Percentiles rank a stretch among this genome's conserved stretches.
These are phyloP conservation scores for Xylaria polymorpha DNA, from an alignment of 2,329 filamentous ascomycete genomes.

Conservation along the genomic window DNA sequence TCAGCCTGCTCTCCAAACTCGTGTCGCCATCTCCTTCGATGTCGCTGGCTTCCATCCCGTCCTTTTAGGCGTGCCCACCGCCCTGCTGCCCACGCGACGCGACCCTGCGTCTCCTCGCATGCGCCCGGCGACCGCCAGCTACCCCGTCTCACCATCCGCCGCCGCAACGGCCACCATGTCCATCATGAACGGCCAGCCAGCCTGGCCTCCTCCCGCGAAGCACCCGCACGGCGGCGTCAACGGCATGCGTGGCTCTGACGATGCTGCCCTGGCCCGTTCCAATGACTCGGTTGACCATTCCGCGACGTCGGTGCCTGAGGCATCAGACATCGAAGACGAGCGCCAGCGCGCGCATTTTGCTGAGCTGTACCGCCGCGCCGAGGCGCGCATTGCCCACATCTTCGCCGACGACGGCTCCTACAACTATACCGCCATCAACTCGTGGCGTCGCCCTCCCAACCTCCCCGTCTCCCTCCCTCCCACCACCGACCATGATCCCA, in stretches of 20 bases:
- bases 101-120: conserved; percentile 65
- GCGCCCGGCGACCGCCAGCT: conserved; percentile 66
- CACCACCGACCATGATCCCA: conserved; percentile 68
- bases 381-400: conserved; percentile 80
- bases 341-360: conserved; percentile 78
- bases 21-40: conserved; percentile 63
- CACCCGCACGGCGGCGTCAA: conserved; percentile 54
- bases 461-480: conserved; percentile 59
- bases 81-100: conserved; percentile 62
- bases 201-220: conserved; percentile 71
- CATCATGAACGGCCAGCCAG: conserved; percentile 72
- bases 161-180: conserved; percentile 68
- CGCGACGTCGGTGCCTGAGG: conserved; percentile 68
- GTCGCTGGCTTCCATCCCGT: conserved; percentile 62
- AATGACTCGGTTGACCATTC: conserved; percentile 63
- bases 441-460: conserved; percentile 60
- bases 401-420: conserved; percentile 71
- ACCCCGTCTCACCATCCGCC: conserved; percentile 61
- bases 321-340: conserved; percentile 75
- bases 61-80: conserved; percentile 60
- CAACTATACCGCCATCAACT: conserved; percentile 64
- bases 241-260: conserved; percentile 66
- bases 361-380: conserved; percentile 79
- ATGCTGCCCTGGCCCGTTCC: conserved; percentile 65
- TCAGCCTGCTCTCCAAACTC: conserved; percentile 55